Evolutionary conservation across 2,329 filamentous ascomycete species (phyloP).

Genomic region (Talaromyces funiculosus): DNA sequence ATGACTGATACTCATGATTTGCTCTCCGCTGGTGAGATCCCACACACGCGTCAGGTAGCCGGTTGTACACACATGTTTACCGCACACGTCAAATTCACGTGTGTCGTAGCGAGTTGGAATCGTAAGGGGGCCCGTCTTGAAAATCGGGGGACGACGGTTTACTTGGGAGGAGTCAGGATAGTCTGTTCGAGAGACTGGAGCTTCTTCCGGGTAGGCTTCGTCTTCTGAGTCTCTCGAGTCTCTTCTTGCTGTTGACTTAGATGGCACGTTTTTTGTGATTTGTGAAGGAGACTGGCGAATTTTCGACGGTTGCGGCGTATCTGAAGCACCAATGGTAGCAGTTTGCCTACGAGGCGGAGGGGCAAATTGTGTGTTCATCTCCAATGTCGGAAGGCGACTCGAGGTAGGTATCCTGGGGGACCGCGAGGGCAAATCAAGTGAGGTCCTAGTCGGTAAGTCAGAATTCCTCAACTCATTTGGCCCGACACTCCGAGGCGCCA

Average conservation of each 20-base stretch:
- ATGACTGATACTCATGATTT: slow-evolving; percentile 73
- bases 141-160: slow-evolving; percentile 74
- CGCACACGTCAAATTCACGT: slow-evolving; percentile 79
- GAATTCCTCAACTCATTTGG: slow-evolving; percentile 5
- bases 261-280: slow-evolving; percentile 18
- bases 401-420: slow-evolving; percentile 13
- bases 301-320: slow-evolving; percentile 16
- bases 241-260: slow-evolving; percentile 11
- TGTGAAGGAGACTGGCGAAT: slow-evolving; percentile 21
- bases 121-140: slow-evolving; percentile 65
- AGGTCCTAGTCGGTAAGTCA: slow-evolving; percentile 8
- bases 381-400: slow-evolving; percentile 17
- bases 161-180: slow-evolving; percentile 81
- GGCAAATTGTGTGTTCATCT: slow-evolving; percentile 23
- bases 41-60: slow-evolving; percentile 84
- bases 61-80: slow-evolving; percentile 78
- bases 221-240: slow-evolving; percentile 47
- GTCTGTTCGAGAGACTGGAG: slow-evolving; percentile 51
- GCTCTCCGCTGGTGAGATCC: slow-evolving; percentile 75
- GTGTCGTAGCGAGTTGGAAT: slow-evolving; percentile 84
- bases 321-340: slow-evolving; percentile 15
- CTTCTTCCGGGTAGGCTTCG: slow-evolving; percentile 43
- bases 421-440: slow-evolving; percentile 15
- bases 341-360: slow-evolving; percentile 29
- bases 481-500: slow-evolving; percentile 11